Evolutionary conservation across 768 basidiomycete species (phyloP).

Genomic region (Tephrocybe sp.): DNA sequence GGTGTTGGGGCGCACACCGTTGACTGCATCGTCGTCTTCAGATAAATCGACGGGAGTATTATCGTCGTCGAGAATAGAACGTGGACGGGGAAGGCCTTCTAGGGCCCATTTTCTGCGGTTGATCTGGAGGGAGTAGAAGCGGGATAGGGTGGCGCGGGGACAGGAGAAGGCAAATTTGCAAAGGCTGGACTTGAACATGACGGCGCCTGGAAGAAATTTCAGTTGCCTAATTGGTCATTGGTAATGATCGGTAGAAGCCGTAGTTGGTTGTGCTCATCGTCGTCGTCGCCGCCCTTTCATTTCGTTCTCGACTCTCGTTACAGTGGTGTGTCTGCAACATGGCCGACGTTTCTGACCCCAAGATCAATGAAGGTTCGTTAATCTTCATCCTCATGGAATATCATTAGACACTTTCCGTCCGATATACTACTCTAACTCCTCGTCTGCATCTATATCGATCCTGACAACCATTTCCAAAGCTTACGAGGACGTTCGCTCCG

Average conservation of each 20-base stretch:
- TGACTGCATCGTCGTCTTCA: conserved; percentile 50
- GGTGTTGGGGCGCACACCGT: conserved; percentile 36
- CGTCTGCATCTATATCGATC: conserved; percentile 13
- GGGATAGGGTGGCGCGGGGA: conserved; percentile 15
- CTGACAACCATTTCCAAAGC: conserved; percentile 45
- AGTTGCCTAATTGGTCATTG: conserved; percentile 9
- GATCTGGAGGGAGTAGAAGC: conserved; percentile 21
- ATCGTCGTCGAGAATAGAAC: conserved; percentile 49
- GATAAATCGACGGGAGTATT: conserved; percentile 43
- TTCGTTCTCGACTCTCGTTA: conserved; percentile 3
- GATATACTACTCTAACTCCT: not conserved
- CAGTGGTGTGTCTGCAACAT: conserved; percentile 31
- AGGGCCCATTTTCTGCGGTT: conserved; percentile 37
- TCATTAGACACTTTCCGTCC: conserved; percentile 5
- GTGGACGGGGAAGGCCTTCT: conserved; percentile 34
- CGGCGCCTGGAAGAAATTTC: conserved; percentile 9
- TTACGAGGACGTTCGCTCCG: conserved; percentile 81
- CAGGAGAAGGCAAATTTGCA: conserved; percentile 16
- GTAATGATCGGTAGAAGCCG: conserved; percentile 25
- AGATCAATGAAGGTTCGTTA: conserved; percentile 67
- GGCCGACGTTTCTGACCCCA: conserved; percentile 78
- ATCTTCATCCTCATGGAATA: not conserved
- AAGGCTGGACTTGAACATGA: conserved; percentile 26
- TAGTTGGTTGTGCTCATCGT: not conserved
- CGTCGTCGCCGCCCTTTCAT: not conserved